Evolutionary conservation across 805 yeast species (phyloP), one percentile per base, ranked within the genome.

Genomic region (Wickerhamiella spandovensis): DNA sequence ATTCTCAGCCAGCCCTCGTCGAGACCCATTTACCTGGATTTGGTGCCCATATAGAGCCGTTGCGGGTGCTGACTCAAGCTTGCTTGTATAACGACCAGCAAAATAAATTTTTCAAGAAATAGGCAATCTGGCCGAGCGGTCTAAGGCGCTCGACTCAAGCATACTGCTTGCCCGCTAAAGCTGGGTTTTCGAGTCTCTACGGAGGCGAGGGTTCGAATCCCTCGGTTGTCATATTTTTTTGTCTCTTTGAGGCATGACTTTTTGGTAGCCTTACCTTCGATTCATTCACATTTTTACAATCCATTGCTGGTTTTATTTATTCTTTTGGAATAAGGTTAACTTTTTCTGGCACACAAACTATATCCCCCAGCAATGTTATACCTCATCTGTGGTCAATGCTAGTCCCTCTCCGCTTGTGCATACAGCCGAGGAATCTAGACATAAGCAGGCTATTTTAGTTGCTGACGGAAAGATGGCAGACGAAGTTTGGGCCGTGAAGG

Each of bases 151-250:
- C 75, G 80, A 76, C 75, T 76, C 76, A 78, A 81, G 84, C 78
- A 81, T 81, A 76, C 78, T 28, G 48, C 48, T 51, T 50, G 21
- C 51, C 47, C 48, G 23, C 47, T 32, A 15, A 41, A 37, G 43
- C 37, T 15, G 51, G 48, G 55, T 48, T 39, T 53, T 53, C 55
- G 53, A 48, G 77, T 79, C 83, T 79, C 84, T 79, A 69, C 82
- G 82, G 84, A 77, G 83, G 84, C 84, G 83, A 76, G 84, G 81
- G 84, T 79, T 79, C 84, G 84, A 79, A 79, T 78, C 84, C 81
- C 84, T 76, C 82, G 79, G 80, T 77, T 78, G 78, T 79, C 84
- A 79, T 56, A 62, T 64, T 66, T 62, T 69, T 68, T 65, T 65
- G 63, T 53, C 6, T 25, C 4, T 30, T 58, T 55, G 45, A 13